These are phyloP conservation scores for Trypanosoma scelopori DNA, from an alignment of 208 protist genomes.

Conservation along the genomic window DNA sequence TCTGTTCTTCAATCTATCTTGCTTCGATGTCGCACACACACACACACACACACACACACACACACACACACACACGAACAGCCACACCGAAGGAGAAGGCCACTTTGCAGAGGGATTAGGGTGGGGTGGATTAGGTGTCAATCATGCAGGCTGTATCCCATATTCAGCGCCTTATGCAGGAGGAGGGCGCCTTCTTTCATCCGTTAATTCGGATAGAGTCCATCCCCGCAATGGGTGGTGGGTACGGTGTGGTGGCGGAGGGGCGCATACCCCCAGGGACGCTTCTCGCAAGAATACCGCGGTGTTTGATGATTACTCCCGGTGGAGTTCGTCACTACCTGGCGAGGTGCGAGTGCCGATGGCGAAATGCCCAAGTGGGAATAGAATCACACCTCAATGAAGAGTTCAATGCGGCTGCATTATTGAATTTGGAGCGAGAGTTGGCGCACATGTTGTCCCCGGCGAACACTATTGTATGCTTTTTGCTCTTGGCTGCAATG, in stretches of 20 bases:
- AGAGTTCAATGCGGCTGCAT: background rate
- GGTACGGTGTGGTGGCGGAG: constrained; percentile 65
- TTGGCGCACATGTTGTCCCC: constrained; percentile 42
- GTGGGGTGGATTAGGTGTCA: too few relatives aligned
- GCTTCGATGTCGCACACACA: too few relatives aligned
- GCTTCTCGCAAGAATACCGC: constrained; percentile 58
- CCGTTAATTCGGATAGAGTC: constrained; percentile 36
- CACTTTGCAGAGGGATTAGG: too few relatives aligned
- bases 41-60: too few relatives aligned
- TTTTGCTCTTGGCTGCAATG: constrained; percentile 58
- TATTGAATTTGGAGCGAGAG: constrained; percentile 35
- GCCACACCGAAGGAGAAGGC: too few relatives aligned
- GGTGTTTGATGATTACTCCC: constrained; percentile 70
- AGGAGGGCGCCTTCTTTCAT: constrained; percentile 59
- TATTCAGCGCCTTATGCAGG: constrained; percentile 59
- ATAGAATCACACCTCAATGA: background rate
- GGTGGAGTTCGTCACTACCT: constrained; percentile 66
- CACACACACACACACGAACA: too few relatives aligned
- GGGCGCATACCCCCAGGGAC: constrained; percentile 32
- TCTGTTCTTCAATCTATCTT: too few relatives aligned
- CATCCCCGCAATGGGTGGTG: constrained; percentile 82
- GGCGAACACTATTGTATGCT: constrained; percentile 72
- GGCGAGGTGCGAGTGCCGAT: constrained; percentile 18
- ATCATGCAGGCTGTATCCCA: constrained; percentile 23
- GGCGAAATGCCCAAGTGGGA: constrained; percentile 4